Evolutionary conservation across 208 protist species (phyloP).

Genomic region (Hexamita inflata): DNA sequence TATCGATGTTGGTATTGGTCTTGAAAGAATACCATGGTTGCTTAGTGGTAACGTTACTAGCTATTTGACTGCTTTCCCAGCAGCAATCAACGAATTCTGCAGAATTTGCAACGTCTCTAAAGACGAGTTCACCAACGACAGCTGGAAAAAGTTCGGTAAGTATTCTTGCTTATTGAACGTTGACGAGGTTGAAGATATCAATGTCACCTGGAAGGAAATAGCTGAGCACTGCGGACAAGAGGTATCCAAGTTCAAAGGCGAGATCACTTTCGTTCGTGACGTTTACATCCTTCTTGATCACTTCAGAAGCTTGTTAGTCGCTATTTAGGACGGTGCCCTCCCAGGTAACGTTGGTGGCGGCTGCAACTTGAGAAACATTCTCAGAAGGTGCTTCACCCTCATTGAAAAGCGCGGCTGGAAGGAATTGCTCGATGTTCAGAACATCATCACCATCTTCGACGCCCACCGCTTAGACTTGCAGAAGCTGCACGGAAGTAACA

Average conservation of each 20-base stretch:
- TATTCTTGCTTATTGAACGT: constrained; percentile 21
- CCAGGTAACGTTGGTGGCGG: constrained; percentile 38
- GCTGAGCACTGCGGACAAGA: background rate
- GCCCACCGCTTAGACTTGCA: constrained; percentile 23
- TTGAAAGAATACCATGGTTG: constrained; percentile 45
- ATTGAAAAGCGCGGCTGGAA: constrained; percentile 24
- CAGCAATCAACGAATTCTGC: background rate
- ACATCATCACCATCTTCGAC: constrained; percentile 33
- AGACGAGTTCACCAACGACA: background rate
- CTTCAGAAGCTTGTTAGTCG: constrained; percentile 32
- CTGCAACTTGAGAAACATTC: constrained; percentile 34
- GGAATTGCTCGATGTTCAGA: constrained; percentile 29
- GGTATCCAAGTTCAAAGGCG: background rate
- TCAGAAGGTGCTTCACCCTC: constrained; percentile 33
- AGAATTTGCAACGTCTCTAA: background rate
- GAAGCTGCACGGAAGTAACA: constrained; percentile 25
- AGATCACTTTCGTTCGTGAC: constrained; percentile 29
- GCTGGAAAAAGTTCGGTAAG: constrained; percentile 7
- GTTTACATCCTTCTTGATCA: constrained; percentile 44
- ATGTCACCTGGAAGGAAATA: background rate
- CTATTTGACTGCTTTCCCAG: constrained; percentile 39
- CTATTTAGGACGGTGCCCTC: constrained; percentile 41
- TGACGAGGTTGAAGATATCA: constrained; percentile 23
- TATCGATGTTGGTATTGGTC: constrained; percentile 46
- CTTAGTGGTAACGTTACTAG: constrained; percentile 41